A percentile compares a stretch with the other conserved stretches of the same genome.
These are phyloP conservation scores for Lathyrus oleraceus DNA, from an alignment of 306 rosid genomes.

Conservation along the genomic window DNA sequence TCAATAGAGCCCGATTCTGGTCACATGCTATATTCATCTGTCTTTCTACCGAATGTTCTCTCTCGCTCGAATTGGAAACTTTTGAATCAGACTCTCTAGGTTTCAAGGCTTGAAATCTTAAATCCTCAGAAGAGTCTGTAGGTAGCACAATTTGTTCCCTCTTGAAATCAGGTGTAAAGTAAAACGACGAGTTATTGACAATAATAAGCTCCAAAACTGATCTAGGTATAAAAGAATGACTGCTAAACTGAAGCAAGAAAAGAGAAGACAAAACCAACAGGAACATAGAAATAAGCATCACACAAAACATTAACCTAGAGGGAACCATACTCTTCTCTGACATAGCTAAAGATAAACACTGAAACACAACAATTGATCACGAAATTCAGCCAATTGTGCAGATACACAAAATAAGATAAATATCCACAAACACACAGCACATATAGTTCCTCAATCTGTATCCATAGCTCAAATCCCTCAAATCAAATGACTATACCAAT, in stretches of 20 bases:
- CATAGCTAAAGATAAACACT: slow-evolving; percentile 44
- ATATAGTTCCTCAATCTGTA: slow-evolving; percentile 18
- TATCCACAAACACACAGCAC: not conserved
- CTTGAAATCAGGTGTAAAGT: slow-evolving; percentile 54
- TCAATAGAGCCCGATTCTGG: slow-evolving; percentile 51
- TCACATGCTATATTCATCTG: slow-evolving; percentile 42
- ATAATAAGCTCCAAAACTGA: slow-evolving; percentile 75
- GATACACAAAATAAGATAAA: not conserved
- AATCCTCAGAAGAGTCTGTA: slow-evolving; percentile 34
- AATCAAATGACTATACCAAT: not conserved
- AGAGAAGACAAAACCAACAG: slow-evolving; percentile 72
- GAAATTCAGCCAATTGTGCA: not conserved
- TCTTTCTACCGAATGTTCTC: slow-evolving; percentile 35
- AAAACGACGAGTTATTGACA: slow-evolving; percentile 60
- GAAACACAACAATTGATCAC: not conserved
- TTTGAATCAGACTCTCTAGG: slow-evolving; percentile 42
- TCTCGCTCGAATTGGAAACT: slow-evolving; percentile 39
- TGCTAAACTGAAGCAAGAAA: slow-evolving; percentile 72
- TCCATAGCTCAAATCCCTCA: slow-evolving; percentile 32
- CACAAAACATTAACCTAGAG: slow-evolving; percentile 60
- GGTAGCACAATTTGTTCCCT: slow-evolving; percentile 43
- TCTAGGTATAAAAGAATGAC: slow-evolving; percentile 63
- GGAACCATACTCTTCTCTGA: slow-evolving; percentile 69
- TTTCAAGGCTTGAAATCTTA: slow-evolving; percentile 27
- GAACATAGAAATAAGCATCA: slow-evolving; percentile 65